Base-by-base conservation (phyloP, 768 basidiomycete genomes). In the Gymnopilus dilepis region DNA sequence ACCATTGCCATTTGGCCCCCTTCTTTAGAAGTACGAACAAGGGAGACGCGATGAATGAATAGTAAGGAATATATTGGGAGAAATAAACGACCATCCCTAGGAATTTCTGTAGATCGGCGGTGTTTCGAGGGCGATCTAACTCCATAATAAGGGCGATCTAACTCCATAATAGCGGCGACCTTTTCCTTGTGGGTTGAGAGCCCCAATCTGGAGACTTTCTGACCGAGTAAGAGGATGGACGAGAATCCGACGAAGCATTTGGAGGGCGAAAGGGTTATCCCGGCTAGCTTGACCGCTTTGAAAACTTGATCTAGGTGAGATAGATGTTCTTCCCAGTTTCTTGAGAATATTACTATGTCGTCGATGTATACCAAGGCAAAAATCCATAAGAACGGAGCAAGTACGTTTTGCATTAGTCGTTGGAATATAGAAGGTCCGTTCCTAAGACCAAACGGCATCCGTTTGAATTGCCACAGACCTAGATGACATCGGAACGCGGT, bases 1-100 rank as follows among this genome's bases (percentile, higher is more conserved):
- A 51, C 71, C 72, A 72, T 15, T 58, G 13, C 68, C 65, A 71
- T 15, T 55, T 53, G 0, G 42, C 63, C 0, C 65, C 74, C 54
- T 77, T 78, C 21, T 63, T 61, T 2, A 76, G 58, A 0, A 78
- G 67, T 2, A 56, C 48, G 47, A 78, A 78, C 0, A 77, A 64
- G 0, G 76, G 78, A 0, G 65, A 19, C 0, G 71, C 74, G 1
- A 76, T 72, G 42, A 64, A 67, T 0, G 77, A 63, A 56, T 76
- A 78, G 55, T 60, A 73, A n/a, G 74, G 76, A n/a, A 79, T 74
- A 61, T 72, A 79, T 0, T 68, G 38, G 0, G 76, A 68, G 59
- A 78, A 78, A 52, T 78, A 79, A 0, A 77, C 74, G 3, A 73
- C 72, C 74, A 74, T 77, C 1, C 77, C 77, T 1, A 77, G 61